A percentile compares a stretch with the other conserved stretches of the same genome.
These are phyloP conservation scores for Cystofilobasidium macerans DNA, from an alignment of 768 basidiomycete species.

Conservation along the genomic window DNA sequence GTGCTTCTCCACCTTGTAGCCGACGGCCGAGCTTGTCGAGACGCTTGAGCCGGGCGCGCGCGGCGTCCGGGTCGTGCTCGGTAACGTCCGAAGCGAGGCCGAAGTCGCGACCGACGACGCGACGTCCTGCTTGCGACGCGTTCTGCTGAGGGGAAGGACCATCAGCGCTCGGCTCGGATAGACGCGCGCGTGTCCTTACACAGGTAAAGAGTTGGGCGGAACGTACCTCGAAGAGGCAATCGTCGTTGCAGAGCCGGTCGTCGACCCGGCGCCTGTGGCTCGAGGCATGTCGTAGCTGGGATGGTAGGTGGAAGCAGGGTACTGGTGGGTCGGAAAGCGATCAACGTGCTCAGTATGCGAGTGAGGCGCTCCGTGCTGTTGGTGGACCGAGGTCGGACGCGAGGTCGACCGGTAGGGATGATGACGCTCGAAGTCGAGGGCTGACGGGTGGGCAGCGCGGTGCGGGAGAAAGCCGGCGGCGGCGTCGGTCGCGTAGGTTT, in stretches of 20 bases:
- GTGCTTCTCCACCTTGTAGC: slow-evolving; percentile 12
- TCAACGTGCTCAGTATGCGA: background rate
- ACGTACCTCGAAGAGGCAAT: background rate
- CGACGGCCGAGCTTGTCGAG: background rate
- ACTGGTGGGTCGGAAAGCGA: background rate
- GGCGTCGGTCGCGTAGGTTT: no score
- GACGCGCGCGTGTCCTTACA: background rate
- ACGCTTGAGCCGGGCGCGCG: background rate
- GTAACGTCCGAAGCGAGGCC: slow-evolving; percentile 5
- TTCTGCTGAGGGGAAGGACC: background rate
- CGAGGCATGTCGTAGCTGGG: slow-evolving; percentile 3
- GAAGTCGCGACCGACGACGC: background rate
- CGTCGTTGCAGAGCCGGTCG: background rate
- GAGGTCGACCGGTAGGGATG: no score
- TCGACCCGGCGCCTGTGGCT: background rate
- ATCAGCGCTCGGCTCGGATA: background rate
- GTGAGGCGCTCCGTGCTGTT: background rate
- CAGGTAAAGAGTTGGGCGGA: background rate
- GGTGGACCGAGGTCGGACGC: background rate
- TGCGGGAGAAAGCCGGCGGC: no score
- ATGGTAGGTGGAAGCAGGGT: background rate
- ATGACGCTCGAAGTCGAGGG: no score
- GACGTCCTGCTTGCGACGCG: background rate
- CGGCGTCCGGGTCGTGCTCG: slow-evolving; percentile 3
- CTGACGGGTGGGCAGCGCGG: no score